Evolutionary conservation across 129 eudicot genomes (phyloP), one percentile per base, ranked within the genome.

Genomic region (Flaveria trinervia): DNA sequence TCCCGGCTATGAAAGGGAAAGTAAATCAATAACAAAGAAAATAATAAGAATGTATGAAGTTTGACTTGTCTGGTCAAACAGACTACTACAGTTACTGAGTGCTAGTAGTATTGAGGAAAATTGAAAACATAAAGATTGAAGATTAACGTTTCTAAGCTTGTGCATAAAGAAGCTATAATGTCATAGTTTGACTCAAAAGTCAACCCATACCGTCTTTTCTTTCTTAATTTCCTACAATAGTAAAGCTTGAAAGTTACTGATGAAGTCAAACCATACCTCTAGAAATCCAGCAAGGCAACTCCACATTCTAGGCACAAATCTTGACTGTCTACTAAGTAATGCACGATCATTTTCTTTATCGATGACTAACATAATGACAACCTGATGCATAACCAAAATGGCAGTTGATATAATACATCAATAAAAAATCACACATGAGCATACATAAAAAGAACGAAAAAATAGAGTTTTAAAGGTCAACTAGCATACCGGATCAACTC

Each of bases 231-330:
- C 5, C 13, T 15, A 30, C 46, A 14, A 64, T 16, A 33, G 13
- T 33, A 14, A 14, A 16, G 46, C 69, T 65, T 16, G 23, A 22
- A 5, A 44, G 59, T 55, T 36, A 28, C 18, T 56, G n/a, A n/a
- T 52, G 22, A 76, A 48, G 20, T 43, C 11, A 60, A 67, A 33
- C 65, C 68, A 71, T 73, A 85, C 98, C 90, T 90, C 97, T 39
- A 91, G 84, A 83, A 90, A 93, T 56, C 97, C 98, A 55, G 98
- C 97, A 59, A 93, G 91, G 65, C 97, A 90, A 75, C 97, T 93
- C 98, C 98, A 93, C 97, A 93, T 88, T 59, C 97, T 91, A n/a
- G 97, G 98, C 54, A 91, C 97, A 80, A 86, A 93, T 81, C 90
- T 91, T 15, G 97, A 78, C 68, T 87, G 93, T 80, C 87, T 85